Percentiles rank a stretch among this genome's conserved stretches.
Conservation (phyloP, 2,329 filamentous ascomycete species). For the Arthrocladium fulminans region DNA sequence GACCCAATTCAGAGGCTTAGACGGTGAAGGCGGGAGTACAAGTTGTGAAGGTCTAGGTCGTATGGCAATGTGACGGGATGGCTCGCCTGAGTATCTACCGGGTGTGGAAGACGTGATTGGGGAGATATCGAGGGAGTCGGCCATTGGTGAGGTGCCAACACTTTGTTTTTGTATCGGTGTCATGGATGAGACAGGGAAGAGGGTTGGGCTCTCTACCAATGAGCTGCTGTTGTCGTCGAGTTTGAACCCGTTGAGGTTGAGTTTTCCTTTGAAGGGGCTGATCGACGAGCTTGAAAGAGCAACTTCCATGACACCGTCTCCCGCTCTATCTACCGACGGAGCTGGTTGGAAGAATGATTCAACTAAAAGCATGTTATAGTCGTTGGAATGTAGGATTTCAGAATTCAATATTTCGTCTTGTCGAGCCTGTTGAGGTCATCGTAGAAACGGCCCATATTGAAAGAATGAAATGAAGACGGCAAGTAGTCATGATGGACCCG, state of each 20-base stretch:
- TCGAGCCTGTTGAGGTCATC: not conserved
- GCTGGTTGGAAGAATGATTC: not conserved
- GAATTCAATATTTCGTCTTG: not conserved
- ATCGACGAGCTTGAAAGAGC: not conserved
- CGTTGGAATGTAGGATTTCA: not conserved
- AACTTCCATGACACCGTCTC: conserved; percentile 1
- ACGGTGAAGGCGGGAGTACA: conserved; percentile 12
- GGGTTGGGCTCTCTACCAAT: not conserved
- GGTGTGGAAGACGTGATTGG: not conserved
- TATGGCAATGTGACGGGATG: not conserved
- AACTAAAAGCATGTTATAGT: not conserved
- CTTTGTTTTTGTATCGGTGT: not conserved
- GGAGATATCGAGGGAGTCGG: not conserved
- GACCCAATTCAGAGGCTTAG: conserved; percentile 32
- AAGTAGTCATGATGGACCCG: not conserved
- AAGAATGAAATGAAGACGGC: not conserved
- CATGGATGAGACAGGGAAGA: not conserved
- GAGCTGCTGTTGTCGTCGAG: not conserved
- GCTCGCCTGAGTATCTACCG: not conserved
- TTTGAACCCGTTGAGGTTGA: conserved; percentile 8
- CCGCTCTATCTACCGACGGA: not conserved
- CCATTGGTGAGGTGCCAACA: not conserved
- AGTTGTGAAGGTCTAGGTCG: not conserved
- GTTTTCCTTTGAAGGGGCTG: conserved; percentile 5
- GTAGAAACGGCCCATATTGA: not conserved